Conservation (phyloP, 768 basidiomycete genomes). For the Xerocomellus dryophilus region DNA sequence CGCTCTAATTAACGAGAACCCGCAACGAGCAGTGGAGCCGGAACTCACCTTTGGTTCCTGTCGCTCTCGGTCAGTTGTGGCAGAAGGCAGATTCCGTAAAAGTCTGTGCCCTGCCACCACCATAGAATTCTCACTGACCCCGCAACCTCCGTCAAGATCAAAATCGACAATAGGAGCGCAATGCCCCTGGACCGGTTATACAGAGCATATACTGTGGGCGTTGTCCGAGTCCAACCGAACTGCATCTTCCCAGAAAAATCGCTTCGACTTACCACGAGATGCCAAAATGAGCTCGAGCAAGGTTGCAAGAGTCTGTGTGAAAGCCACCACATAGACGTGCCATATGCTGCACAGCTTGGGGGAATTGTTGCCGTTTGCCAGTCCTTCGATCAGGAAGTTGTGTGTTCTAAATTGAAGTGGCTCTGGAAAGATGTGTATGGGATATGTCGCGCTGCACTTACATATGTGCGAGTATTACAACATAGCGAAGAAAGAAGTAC, state of each 20-base stretch:
- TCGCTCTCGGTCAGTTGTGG: background rate
- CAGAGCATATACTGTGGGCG: slow-evolving; percentile 17
- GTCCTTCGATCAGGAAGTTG: slow-evolving; percentile 6
- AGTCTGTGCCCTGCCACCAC: background rate
- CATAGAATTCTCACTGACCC: slow-evolving; percentile 3
- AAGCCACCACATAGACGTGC: background rate
- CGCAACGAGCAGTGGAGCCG: background rate
- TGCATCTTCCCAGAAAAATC: background rate
- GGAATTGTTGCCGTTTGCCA: slow-evolving; percentile 14
- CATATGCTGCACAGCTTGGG: slow-evolving; percentile 7
- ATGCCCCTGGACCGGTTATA: slow-evolving; percentile 18
- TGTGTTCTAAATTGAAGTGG: slow-evolving; percentile 10
- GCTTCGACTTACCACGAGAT: slow-evolving; percentile 9
- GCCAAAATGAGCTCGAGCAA: slow-evolving; percentile 19
- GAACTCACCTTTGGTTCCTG: slow-evolving; percentile 9
- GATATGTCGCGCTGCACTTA: slow-evolving; percentile 6
- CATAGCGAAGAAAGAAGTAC: slow-evolving; percentile 29
- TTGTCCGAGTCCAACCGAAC: slow-evolving; percentile 1
- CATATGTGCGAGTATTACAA: slow-evolving; percentile 17
- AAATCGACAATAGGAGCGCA: slow-evolving; percentile 1
- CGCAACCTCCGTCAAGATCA: slow-evolving; percentile 5
- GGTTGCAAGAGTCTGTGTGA: slow-evolving; percentile 7
- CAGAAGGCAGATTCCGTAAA: slow-evolving; percentile 14
- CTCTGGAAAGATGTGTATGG: background rate
- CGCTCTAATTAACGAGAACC: background rate